Evolutionary conservation across 495 filamentous ascomycete genomes (phyloP).

Genomic region (Aspergillus diversus): DNA sequence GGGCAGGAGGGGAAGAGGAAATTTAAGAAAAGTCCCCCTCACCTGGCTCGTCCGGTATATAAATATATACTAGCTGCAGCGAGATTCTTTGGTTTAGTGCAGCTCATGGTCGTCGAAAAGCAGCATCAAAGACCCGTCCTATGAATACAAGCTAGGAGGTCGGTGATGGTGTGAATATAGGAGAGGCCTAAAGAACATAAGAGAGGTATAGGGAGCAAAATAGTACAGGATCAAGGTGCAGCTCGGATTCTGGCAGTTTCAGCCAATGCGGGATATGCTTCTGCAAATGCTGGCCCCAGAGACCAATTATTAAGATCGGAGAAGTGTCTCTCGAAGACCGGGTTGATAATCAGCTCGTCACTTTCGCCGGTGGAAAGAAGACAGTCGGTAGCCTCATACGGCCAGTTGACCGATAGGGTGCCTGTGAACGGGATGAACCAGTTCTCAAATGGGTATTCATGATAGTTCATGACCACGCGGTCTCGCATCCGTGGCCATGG

Average conservation of each 20-base stretch:
- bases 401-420: slow-evolving; percentile 76
- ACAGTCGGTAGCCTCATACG: slow-evolving; percentile 67
- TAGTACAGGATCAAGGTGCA: slow-evolving; percentile 12
- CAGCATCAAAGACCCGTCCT: not conserved
- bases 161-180: no score
- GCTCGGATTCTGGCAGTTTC: slow-evolving; percentile 56
- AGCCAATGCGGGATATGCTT: slow-evolving; percentile 61
- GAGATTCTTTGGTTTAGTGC: not conserved
- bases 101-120: no score
- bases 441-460: slow-evolving; percentile 66
- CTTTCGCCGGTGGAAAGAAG: slow-evolving; percentile 57
- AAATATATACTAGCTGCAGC: not conserved
- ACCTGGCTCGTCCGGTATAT: not conserved
- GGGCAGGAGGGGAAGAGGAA: no score
- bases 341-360: slow-evolving; percentile 72
- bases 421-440: slow-evolving; percentile 81
- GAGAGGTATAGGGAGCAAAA: not conserved
- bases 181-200: not conserved
- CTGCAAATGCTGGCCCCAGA: slow-evolving; percentile 68
- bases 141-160: not conserved
- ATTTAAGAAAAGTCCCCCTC: no score
- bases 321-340: slow-evolving; percentile 77
- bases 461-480: slow-evolving; percentile 51
- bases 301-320: slow-evolving; percentile 72
- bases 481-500: slow-evolving; percentile 78